phyloP scores from a whole-genome alignment of 179 eudicot species.

The Dionaea muscipula region DNA sequence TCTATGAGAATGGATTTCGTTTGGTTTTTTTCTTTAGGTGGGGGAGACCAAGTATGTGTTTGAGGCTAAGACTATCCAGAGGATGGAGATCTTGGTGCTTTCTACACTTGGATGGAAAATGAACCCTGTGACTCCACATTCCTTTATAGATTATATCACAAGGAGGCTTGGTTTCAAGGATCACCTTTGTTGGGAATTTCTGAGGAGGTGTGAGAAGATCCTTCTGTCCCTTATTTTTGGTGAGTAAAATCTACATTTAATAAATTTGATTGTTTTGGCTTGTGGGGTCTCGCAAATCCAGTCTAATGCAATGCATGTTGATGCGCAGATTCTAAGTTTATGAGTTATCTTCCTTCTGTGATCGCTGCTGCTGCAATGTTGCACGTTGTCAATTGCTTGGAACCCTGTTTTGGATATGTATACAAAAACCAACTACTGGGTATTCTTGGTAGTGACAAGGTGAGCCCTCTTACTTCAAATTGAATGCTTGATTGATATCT shows the following conservation, averaged over 20 bases:
- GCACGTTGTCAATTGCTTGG: slow-evolving; percentile 18
- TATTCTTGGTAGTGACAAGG: slow-evolving; percentile 22
- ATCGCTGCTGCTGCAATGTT: slow-evolving; percentile 29
- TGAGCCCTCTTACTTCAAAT: background rate
- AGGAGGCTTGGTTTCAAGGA: slow-evolving; percentile 20
- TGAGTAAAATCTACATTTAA: background rate
- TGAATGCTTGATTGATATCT: background rate
- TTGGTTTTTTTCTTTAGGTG: slow-evolving; percentile 13
- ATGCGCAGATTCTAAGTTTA: slow-evolving; percentile 25
- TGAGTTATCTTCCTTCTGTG: slow-evolving; percentile 26
- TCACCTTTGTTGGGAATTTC: slow-evolving; percentile 16
- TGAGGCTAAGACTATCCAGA: slow-evolving; percentile 9
- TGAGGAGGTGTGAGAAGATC: slow-evolving; percentile 15
- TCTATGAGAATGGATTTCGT: background rate
- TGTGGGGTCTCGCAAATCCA: background rate
- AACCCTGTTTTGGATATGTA: slow-evolving; percentile 19
- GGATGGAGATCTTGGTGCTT: slow-evolving; percentile 20
- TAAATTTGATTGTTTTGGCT: background rate
- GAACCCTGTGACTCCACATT: slow-evolving; percentile 17
- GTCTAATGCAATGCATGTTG: background rate
- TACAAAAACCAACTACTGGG: slow-evolving; percentile 21
- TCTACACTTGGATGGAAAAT: slow-evolving; percentile 18
- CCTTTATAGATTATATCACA: slow-evolving; percentile 15
- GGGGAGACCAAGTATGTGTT: slow-evolving; percentile 18
- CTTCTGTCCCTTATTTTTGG: slow-evolving; percentile 18